A percentile compares a stretch with the other conserved stretches of the same genome.
phyloP scores from a whole-genome alignment of 345 rosid species.

The Lepidium didymum region DNA sequence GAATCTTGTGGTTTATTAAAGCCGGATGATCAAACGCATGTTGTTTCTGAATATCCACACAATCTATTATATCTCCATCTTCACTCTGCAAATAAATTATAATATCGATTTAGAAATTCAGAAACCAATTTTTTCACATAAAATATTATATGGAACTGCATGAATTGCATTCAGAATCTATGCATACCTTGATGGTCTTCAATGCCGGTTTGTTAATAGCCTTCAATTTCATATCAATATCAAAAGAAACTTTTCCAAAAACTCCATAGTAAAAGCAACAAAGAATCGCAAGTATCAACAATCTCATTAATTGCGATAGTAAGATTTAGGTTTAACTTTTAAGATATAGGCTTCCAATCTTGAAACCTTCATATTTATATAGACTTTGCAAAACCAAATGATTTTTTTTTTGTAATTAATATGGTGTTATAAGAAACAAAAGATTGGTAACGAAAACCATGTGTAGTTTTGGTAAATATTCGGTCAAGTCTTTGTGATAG shows the following conservation, averaged over 20 bases:
- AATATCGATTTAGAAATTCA: not conserved
- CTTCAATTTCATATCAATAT: slow-evolving; percentile 32
- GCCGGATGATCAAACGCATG: slow-evolving; percentile 51
- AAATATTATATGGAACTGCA: not conserved
- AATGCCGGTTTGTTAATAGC: slow-evolving; percentile 42
- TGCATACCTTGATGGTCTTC: slow-evolving; percentile 35
- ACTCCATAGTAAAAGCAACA: not conserved
- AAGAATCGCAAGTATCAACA: slow-evolving; percentile 3
- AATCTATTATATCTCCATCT: slow-evolving; percentile 54
- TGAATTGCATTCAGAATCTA: not conserved
- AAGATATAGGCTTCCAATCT: not conserved
- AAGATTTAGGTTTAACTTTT: not conserved
- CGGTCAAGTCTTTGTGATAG: not conserved
- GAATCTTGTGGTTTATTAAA: slow-evolving; percentile 36
- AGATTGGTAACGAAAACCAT: not conserved
- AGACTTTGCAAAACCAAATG: not conserved
- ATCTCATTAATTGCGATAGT: not conserved
- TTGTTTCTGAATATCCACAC: slow-evolving; percentile 45
- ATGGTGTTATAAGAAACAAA: not conserved
- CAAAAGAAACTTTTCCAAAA: slow-evolving; percentile 2
- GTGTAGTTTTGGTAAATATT: not conserved
- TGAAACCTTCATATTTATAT: not conserved
- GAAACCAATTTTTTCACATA: not conserved
- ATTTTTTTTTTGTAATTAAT: not conserved
- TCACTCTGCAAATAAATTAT: slow-evolving; percentile 28